Evolutionary conservation across 2,329 filamentous ascomycete genomes (phyloP).

Genomic region (Xylariaceae sp.): DNA sequence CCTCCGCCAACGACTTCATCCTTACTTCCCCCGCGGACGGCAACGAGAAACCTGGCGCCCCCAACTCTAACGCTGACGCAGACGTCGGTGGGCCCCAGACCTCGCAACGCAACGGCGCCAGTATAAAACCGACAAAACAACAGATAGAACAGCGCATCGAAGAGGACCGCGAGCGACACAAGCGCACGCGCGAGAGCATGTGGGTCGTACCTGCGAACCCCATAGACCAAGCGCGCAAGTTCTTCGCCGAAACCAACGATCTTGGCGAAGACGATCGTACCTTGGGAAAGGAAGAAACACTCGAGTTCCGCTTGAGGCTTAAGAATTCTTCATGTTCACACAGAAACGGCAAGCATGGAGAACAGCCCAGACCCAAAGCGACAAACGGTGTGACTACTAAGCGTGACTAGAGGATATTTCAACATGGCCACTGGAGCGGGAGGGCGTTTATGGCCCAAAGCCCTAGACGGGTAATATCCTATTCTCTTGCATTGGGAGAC

Average conservation of each 20-base stretch:
- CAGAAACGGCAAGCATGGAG: conserved; percentile 6
- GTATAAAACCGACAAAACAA: conserved; percentile 63
- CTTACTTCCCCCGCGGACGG: conserved; percentile 47
- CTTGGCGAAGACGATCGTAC: conserved; percentile 82
- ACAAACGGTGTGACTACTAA: conserved; percentile 15
- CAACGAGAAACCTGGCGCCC: conserved; percentile 37
- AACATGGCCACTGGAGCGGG: conserved; percentile 1
- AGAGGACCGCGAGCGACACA: conserved; percentile 92
- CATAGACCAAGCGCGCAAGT: conserved; percentile 68
- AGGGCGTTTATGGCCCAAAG: not conserved
- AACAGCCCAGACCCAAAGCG: conserved; percentile 9
- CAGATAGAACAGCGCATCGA: conserved; percentile 96
- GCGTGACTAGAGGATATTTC: conserved; percentile 14
- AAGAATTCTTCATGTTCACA: conserved; percentile 10
- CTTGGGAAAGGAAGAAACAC: conserved; percentile 67
- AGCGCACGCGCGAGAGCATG: conserved; percentile 83
- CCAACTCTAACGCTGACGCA: conserved; percentile 31
- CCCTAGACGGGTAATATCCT: not conserved
- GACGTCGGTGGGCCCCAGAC: conserved; percentile 32
- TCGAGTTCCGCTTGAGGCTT: conserved; percentile 36
- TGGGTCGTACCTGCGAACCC: conserved; percentile 74
- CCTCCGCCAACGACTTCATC: conserved; percentile 52
- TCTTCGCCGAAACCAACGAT: conserved; percentile 86
- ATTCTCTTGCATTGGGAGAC: not conserved
- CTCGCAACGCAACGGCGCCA: conserved; percentile 27